Conservation (phyloP, 2,329 filamentous ascomycete species). For the Fusarium foetens region DNA sequence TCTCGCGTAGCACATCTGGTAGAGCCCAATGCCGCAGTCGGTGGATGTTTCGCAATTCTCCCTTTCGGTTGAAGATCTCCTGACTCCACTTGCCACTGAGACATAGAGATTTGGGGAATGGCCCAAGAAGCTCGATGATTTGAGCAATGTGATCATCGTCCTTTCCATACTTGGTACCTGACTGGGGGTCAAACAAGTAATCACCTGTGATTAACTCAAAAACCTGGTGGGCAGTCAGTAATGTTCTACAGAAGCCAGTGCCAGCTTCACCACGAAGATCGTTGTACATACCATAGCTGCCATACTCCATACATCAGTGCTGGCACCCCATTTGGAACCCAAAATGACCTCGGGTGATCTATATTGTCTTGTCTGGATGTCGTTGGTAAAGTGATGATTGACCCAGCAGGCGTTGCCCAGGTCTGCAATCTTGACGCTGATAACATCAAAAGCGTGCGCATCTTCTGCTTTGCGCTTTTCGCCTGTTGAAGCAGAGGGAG, state of each 20-base stretch:
- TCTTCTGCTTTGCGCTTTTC: conserved; percentile 74
- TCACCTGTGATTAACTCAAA: conserved; percentile 98
- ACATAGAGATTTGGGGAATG: conserved; percentile 92
- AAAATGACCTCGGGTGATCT: conserved; percentile 96
- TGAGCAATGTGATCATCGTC: conserved; percentile 99
- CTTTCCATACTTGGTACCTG: conserved; percentile 98
- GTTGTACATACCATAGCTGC: conserved; percentile 84
- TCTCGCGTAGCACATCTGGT: conserved; percentile 91
- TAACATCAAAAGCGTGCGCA: conserved; percentile 71
- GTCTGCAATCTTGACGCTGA: conserved; percentile 99
- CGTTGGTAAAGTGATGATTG: conserved; percentile 98
- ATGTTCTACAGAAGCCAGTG: not conserved
- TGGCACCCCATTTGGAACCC: conserved; percentile 98
- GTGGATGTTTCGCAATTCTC: conserved; percentile 97
- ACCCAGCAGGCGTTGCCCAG: conserved; percentile 99
- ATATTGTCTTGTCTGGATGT: conserved; percentile 98
- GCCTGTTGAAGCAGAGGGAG: conserved; percentile 61
- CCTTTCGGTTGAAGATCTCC: conserved; percentile 98
- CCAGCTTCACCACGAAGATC: not conserved
- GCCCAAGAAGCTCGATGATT: conserved; percentile 95
- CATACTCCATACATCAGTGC: conserved; percentile 99
- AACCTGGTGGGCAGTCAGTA: conserved; percentile 65
- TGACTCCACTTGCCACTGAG: conserved; percentile 96
- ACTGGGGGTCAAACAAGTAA: conserved; percentile 98
- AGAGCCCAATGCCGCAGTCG: conserved; percentile 95